phyloP scores from a whole-genome alignment of 306 rosid species.

The Lupinus albus region DNA sequence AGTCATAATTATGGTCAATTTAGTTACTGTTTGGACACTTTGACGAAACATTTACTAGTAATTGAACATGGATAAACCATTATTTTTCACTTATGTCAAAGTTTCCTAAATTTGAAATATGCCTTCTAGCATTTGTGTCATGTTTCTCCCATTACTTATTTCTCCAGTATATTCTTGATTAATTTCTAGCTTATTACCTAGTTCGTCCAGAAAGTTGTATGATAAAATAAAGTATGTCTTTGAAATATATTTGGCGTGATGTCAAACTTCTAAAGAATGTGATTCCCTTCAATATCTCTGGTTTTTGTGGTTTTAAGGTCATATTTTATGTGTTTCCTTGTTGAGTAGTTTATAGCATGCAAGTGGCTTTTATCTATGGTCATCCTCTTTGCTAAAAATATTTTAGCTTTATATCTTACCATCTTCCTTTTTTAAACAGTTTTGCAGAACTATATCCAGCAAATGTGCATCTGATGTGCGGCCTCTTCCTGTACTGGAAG shows the following conservation, averaged over 20 bases:
- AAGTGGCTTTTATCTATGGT: neutral
- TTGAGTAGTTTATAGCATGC: constrained; percentile 10
- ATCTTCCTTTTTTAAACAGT: constrained; percentile 48
- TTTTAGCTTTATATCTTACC: constrained; percentile 27
- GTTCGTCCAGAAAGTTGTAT: constrained; percentile 22
- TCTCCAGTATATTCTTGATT: neutral
- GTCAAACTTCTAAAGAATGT: constrained; percentile 3
- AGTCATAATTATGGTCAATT: neutral
- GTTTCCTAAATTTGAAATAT: constrained; percentile 17
- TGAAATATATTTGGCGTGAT: constrained; percentile 11
- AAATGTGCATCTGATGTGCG: constrained; percentile 77
- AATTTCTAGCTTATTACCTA: neutral
- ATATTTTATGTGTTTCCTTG: neutral
- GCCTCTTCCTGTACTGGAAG: constrained; percentile 74
- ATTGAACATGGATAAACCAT: constrained; percentile 13
- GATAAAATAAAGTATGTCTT: constrained; percentile 8
- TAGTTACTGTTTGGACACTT: constrained; percentile 6
- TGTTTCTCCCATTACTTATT: neutral
- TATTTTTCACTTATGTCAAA: neutral
- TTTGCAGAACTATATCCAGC: constrained; percentile 81
- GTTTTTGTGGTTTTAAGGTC: neutral
- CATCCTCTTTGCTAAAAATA: constrained; percentile 21
- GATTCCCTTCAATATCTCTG: neutral
- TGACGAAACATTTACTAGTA: neutral
- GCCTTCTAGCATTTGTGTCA: neutral